These are phyloP conservation scores for Orbilia oligospora DNA, from an alignment of 2,329 filamentous ascomycete species.

Conservation along the genomic window DNA sequence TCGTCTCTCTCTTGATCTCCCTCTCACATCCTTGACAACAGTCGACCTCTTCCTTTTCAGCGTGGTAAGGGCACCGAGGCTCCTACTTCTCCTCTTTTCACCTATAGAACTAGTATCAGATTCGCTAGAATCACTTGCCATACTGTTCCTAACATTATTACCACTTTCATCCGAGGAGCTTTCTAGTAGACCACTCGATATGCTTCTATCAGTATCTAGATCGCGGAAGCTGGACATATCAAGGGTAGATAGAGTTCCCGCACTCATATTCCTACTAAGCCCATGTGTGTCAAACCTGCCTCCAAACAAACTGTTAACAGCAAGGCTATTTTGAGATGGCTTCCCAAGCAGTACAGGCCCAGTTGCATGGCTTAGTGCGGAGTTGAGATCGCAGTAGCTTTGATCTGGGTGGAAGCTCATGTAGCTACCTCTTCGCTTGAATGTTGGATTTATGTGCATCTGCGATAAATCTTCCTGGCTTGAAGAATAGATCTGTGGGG, in stretches of 20 bases:
- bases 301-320: constrained; percentile 15
- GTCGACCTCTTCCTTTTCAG: constrained; percentile 47
- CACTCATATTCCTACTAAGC: constrained; percentile 35
- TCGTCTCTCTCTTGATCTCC: constrained; percentile 38
- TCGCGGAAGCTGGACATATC: constrained; percentile 54
- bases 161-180: constrained; percentile 43
- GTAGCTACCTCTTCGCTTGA: constrained; percentile 32
- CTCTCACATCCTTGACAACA: constrained; percentile 23
- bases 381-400: constrained; percentile 42
- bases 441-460: neutral
- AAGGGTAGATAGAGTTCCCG: constrained; percentile 42
- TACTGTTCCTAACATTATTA: constrained; percentile 22
- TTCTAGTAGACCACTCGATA: constrained; percentile 27
- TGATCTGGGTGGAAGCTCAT: constrained; percentile 12
- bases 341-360: constrained; percentile 25
- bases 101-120: constrained; percentile 29
- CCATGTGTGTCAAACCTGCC: constrained; percentile 21
- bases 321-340: constrained; percentile 43
- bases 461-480: constrained; percentile 47
- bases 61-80: neutral
- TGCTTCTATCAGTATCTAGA: constrained; percentile 40
- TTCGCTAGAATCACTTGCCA: constrained; percentile 25
- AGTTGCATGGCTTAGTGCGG: constrained; percentile 18
- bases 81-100: constrained; percentile 10
- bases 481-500: constrained; percentile 55